These are phyloP conservation scores for Amyloporia xantha DNA, from an alignment of 768 basidiomycete species.

Conservation along the genomic window DNA sequence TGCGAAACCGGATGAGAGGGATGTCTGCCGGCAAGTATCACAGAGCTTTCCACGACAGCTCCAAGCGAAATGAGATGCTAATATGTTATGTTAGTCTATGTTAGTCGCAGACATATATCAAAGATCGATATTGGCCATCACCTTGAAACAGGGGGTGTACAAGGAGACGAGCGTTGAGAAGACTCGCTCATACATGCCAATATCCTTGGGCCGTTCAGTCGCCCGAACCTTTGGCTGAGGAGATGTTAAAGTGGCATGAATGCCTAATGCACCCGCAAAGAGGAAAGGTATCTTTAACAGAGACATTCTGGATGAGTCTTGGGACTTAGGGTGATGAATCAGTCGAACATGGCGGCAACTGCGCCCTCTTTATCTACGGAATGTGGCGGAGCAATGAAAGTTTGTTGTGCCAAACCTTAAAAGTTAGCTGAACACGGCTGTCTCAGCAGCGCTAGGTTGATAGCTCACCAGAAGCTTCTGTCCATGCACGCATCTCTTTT, in stretches of 20 bases:
- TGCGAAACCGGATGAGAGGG: not conserved
- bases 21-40: not conserved
- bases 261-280: not conserved
- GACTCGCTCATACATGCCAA: not conserved
- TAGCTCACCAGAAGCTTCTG: no score
- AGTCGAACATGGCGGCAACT: not conserved
- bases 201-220: not conserved
- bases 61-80: not conserved
- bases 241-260: not conserved
- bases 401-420: not conserved
- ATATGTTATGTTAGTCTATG: not conserved
- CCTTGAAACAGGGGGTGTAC: not conserved
- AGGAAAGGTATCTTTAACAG: not conserved
- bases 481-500: no score
- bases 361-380: not conserved
- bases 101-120: not conserved
- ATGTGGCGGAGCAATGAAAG: not conserved
- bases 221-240: not conserved
- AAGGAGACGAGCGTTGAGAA: not conserved
- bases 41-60: not conserved
- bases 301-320: not conserved
- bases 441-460: no score
- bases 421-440: not conserved
- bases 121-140: not conserved
- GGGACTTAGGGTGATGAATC: not conserved